A percentile compares a stretch with the other conserved stretches of the same genome.
These are phyloP conservation scores for Penicillium maclennaniae DNA, from an alignment of 495 filamentous ascomycete species.

Conservation along the genomic window DNA sequence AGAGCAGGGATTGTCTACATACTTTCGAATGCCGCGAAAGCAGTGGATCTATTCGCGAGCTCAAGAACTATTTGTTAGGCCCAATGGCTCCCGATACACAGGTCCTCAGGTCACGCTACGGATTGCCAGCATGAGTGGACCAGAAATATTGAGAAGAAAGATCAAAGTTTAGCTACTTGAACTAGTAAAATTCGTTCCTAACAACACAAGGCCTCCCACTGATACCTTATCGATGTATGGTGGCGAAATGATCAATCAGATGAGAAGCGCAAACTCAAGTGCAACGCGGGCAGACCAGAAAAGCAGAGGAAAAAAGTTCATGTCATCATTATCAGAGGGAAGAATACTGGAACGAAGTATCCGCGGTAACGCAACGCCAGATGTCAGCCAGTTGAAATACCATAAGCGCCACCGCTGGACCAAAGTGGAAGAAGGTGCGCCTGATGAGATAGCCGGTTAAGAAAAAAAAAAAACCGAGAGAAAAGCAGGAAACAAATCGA, in stretches of 20 bases:
- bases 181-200: slow-evolving; percentile 1
- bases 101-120: too few relatives aligned
- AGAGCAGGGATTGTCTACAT: too few relatives aligned
- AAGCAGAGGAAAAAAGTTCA: slow-evolving; percentile 8
- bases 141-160: not conserved
- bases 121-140: too few relatives aligned
- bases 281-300: not conserved
- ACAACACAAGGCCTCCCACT: not conserved
- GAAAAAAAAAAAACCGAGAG: slow-evolving; percentile 9
- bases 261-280: not conserved
- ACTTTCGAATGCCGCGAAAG: too few relatives aligned
- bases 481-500: slow-evolving; percentile 5
- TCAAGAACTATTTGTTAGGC: too few relatives aligned
- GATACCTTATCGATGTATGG: slow-evolving; percentile 1
- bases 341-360: slow-evolving; percentile 9
- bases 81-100: too few relatives aligned
- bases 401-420: slow-evolving; percentile 38
- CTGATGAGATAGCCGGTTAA: slow-evolving; percentile 3
- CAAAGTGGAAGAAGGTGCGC: slow-evolving; percentile 14
- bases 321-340: slow-evolving; percentile 20
- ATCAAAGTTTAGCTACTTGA: not conserved
- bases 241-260: slow-evolving; percentile 5
- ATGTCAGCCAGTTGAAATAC: slow-evolving; percentile 27
- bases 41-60: too few relatives aligned
- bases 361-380: slow-evolving; percentile 22